phyloP scores from a whole-genome alignment of 2,329 filamentous ascomycete genomes.

The Diatrype stigma region DNA sequence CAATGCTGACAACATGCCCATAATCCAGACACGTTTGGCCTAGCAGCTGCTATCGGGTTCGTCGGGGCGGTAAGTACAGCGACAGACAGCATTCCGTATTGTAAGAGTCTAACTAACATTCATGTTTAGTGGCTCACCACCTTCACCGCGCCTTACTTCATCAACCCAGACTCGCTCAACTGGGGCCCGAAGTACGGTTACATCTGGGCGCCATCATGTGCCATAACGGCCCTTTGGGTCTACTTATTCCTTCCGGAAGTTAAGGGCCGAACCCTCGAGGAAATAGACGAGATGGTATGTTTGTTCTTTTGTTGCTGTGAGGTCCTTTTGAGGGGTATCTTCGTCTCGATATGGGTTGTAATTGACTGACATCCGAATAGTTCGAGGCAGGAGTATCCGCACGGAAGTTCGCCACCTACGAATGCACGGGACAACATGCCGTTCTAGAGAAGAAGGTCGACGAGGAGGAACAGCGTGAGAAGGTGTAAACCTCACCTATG shows the following conservation, averaged over 20 bases:
- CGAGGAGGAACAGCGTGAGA: constrained; percentile 14
- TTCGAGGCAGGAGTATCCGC: constrained; percentile 34
- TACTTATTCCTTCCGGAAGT: constrained; percentile 51
- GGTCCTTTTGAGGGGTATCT: too few relatives aligned
- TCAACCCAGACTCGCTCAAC: constrained; percentile 48
- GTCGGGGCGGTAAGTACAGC: constrained; percentile 38
- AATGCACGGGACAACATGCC: constrained; percentile 27
- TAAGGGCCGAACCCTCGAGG: constrained; percentile 48
- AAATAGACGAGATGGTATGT: constrained; percentile 51
- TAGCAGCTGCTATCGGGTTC: constrained; percentile 50
- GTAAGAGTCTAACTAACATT: neutral
- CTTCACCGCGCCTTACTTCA: constrained; percentile 57
- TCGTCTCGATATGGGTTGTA: too few relatives aligned
- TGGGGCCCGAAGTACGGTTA: constrained; percentile 57
- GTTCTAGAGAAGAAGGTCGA: constrained; percentile 21
- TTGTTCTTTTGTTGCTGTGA: too few relatives aligned
- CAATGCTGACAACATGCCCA: neutral
- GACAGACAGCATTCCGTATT: neutral
- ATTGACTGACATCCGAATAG: constrained; percentile 18
- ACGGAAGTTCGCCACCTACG: constrained; percentile 32
- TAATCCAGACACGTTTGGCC: constrained; percentile 44
- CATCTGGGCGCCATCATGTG: constrained; percentile 44
- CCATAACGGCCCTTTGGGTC: constrained; percentile 32
- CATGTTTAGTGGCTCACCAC: constrained; percentile 44
- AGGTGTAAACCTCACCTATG: neutral